phyloP scores from a whole-genome alignment of 2,329 filamentous ascomycete genomes.

The Coniochaeta sp. region DNA sequence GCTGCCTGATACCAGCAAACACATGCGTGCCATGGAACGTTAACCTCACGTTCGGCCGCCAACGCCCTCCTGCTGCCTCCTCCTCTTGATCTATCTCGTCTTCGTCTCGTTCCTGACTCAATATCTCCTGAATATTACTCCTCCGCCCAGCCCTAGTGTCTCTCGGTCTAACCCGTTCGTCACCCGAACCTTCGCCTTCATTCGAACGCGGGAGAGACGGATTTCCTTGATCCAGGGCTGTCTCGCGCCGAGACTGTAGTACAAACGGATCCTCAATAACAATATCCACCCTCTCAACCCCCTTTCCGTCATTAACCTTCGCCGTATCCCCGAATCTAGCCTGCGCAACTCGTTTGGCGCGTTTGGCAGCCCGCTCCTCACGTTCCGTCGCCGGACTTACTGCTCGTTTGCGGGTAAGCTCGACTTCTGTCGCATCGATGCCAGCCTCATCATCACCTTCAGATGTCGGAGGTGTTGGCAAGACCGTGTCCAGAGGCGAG shows the following conservation, averaged over 20 bases:
- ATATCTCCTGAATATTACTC: constrained; percentile 26
- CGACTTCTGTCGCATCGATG: neutral
- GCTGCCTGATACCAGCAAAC: constrained; percentile 69
- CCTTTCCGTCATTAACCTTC: constrained; percentile 46
- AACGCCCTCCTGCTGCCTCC: constrained; percentile 20
- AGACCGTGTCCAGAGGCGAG: constrained; percentile 45
- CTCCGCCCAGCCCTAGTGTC: constrained; percentile 12
- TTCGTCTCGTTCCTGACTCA: constrained; percentile 21
- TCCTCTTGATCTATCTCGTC: constrained; percentile 17
- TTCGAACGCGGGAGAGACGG: neutral
- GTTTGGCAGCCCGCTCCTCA: constrained; percentile 39
- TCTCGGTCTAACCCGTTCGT: neutral
- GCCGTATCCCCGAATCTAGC: constrained; percentile 64
- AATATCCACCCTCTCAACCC: constrained; percentile 55
- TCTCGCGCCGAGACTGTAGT: neutral
- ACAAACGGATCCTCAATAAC: constrained; percentile 49
- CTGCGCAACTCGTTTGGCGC: constrained; percentile 52
- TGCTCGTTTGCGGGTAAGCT: constrained; percentile 9
- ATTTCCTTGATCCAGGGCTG: constrained; percentile 9
- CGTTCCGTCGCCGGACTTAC: constrained; percentile 16
- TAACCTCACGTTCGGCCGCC: constrained; percentile 55
- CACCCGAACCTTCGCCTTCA: constrained; percentile 10
- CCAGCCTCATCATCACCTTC: constrained; percentile 20
- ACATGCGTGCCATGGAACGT: constrained; percentile 71
- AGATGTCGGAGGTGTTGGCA: constrained; percentile 40